Percentiles rank a stretch among this genome's conserved stretches.
Conservation (phyloP, 2,329 filamentous ascomycete genomes). For the Cladorrhinum sp. region DNA sequence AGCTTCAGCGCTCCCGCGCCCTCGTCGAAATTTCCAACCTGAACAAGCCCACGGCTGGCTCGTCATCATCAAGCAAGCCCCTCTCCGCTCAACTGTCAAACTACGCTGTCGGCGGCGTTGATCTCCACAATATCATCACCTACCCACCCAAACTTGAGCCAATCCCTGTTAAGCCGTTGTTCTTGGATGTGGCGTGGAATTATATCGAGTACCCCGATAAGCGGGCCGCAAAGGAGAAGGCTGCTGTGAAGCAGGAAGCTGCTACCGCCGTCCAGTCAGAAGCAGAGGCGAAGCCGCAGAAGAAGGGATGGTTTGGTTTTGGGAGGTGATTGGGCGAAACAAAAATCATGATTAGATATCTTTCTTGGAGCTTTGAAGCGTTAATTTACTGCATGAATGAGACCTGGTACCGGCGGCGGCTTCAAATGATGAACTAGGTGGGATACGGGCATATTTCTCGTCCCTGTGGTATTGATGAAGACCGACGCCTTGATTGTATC, state of each 20-base stretch:
- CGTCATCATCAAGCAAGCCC: conserved; percentile 50
- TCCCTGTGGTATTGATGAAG: too few species aligned
- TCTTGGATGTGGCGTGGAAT: conserved; percentile 96
- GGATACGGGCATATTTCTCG: too few species aligned
- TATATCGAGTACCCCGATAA: conserved; percentile 88
- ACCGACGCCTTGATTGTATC: too few species aligned
- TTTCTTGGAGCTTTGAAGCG: too few species aligned
- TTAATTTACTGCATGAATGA: too few species aligned
- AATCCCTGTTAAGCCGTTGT: conserved; percentile 89
- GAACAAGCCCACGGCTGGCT: conserved; percentile 42
- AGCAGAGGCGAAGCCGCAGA: conserved; percentile 49
- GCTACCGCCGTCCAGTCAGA: conserved; percentile 25
- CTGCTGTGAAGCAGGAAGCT: conserved; percentile 13
- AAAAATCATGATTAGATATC: too few species aligned
- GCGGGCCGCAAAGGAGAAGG: conserved; percentile 24
- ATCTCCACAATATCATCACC: conserved; percentile 76
- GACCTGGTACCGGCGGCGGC: too few species aligned
- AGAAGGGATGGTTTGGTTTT: conserved; percentile 78
- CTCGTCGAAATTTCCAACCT: conserved; percentile 78
- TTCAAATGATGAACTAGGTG: too few species aligned
- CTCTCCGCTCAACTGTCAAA: conserved; percentile 72
- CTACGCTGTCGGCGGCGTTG: conserved; percentile 68
- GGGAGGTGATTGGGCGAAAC: conserved; percentile 39
- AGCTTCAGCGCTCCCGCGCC: conserved; percentile 78
- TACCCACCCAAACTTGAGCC: conserved; percentile 82